Conservation (phyloP, 768 basidiomycete genomes). For the Serendipita sp. region DNA sequence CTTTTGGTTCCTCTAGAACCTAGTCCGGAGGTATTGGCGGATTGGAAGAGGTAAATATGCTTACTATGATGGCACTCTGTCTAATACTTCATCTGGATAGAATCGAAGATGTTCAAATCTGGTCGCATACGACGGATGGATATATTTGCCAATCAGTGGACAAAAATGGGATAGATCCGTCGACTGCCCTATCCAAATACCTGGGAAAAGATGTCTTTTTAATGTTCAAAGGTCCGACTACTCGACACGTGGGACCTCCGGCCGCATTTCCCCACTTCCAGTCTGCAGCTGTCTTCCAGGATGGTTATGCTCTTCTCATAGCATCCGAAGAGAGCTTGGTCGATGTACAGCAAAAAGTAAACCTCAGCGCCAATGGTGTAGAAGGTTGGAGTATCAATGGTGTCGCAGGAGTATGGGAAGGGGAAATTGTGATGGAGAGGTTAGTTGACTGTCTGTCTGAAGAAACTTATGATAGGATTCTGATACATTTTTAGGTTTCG, state of each 20-base stretch:
- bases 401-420: conserved; percentile 35
- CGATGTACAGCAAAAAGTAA: conserved; percentile 25
- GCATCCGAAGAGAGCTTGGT: conserved; percentile 49
- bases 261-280: conserved; percentile 35
- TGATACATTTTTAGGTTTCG: conserved; percentile 36
- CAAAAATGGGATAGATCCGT: conserved; percentile 24
- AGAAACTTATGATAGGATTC: neutral
- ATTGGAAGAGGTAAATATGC: conserved; percentile 40
- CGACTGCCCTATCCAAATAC: conserved; percentile 41
- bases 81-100: conserved; percentile 19
- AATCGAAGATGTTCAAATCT: conserved; percentile 36
- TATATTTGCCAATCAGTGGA: conserved; percentile 38
- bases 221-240: conserved; percentile 44
- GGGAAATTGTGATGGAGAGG: conserved; percentile 44
- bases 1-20: conserved; percentile 48
- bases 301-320: conserved; percentile 52
- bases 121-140: conserved; percentile 34
- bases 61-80: neutral
- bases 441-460: conserved; percentile 17
- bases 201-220: conserved; percentile 45
- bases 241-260: conserved; percentile 36
- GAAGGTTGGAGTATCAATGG: conserved; percentile 22
- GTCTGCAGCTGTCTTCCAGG: conserved; percentile 34
- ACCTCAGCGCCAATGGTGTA: conserved; percentile 21
- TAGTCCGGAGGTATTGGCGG: conserved; percentile 26